Base-by-base conservation (phyloP, 495 filamentous ascomycete genomes). In the Daldinia caldariorum region DNA sequence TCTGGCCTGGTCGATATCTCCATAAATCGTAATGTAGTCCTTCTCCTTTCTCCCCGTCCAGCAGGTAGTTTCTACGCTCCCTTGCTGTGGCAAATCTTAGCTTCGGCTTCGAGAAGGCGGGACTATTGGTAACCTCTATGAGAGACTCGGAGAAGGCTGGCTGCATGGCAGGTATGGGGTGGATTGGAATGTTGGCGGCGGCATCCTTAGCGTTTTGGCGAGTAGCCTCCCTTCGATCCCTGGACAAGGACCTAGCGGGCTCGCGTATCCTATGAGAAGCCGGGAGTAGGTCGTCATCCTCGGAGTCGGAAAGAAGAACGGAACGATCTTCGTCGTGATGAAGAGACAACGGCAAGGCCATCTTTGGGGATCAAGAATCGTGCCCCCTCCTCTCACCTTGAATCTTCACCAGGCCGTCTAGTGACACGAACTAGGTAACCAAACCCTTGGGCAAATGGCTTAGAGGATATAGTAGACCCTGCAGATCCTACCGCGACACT, bases 91-190 rank as follows among this genome's bases (percentile, higher is more conserved):
- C 91, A 43, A 84, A 83, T 29, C 84, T 82, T 5, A 88, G 79
- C 43, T 86, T 82, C 63, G 85, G 85, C 58, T 84, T 82, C 22
- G 76, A 68, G 5, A 79, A 66, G 29, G 75, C 80, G 14, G 79
- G 79, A 22, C 81, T 75, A 10, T 80, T 77, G 9, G 87, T 86
- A 18, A 90, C 88, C 72, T 97, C 94, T 29, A 86, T 68, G 58
- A 99, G 90, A 2, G 94, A 97, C 79, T 99, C 95, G 74, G 94
- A 91, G 74, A 98, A 97, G 53, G 95, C 92, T 54, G 88, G 91
- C 74, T 97, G 95, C 85, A 99, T 91, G 56, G 88, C 87, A 14
- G 89, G 79, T 61, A 99, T 91, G 2, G 95, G 95, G 79, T 97
- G 93, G 16, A 82, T 76, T 8, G 91, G 91, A 26, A 77, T 82